phyloP scores from a whole-genome alignment of 805 yeast genomes.

The Candida sakaeoensis region DNA sequence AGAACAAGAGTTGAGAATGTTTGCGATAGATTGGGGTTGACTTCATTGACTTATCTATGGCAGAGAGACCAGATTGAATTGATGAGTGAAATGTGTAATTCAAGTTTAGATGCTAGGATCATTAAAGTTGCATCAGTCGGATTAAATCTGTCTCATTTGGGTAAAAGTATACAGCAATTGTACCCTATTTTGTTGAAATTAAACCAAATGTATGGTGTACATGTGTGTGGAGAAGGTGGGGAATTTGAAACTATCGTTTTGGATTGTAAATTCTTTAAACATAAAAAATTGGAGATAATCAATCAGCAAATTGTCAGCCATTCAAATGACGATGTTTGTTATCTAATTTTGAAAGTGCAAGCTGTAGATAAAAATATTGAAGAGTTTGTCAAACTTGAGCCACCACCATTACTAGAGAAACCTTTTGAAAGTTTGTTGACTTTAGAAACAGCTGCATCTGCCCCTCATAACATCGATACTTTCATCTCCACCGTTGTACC shows the following conservation, averaged over 20 bases:
- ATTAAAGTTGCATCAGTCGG: constrained; percentile 95
- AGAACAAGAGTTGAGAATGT: constrained; percentile 91
- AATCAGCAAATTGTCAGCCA: constrained; percentile 41
- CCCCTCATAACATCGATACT: background rate
- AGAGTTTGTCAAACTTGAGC: constrained; percentile 12
- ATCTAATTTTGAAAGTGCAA: constrained; percentile 53
- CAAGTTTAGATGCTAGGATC: constrained; percentile 71
- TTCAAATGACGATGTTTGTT: constrained; percentile 68
- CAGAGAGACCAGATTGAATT: constrained; percentile 77
- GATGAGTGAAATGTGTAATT: constrained; percentile 74
- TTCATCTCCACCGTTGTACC: background rate
- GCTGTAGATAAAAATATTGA: constrained; percentile 35
- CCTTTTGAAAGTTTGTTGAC: constrained; percentile 32
- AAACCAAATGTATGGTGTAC: constrained; percentile 71
- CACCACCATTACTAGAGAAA: constrained; percentile 41
- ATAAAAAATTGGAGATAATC: constrained; percentile 44
- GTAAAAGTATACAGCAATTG: constrained; percentile 59
- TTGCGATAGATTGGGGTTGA: constrained; percentile 67
- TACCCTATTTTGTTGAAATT: constrained; percentile 55
- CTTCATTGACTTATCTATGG: constrained; percentile 81
- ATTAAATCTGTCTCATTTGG: constrained; percentile 60
- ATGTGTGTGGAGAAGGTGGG: constrained; percentile 98
- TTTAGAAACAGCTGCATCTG: background rate
- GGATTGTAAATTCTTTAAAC: constrained; percentile 80
- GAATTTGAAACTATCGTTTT: constrained; percentile 92